Base-by-base conservation (phyloP, 768 basidiomycete genomes). In the Dioszegia aurantiaca region DNA sequence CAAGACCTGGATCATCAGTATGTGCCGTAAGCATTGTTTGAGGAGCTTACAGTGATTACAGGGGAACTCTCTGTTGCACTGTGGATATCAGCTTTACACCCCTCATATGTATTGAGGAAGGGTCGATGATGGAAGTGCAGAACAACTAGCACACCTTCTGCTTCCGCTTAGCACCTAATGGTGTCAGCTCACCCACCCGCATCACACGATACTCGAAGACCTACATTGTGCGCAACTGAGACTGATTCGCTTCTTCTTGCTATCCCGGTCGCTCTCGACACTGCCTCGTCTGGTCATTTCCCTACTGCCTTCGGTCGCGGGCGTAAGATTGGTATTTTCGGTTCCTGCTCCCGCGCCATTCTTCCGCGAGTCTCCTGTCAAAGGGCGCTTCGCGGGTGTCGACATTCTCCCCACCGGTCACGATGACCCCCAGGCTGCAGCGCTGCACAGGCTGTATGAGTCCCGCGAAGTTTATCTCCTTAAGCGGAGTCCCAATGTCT, bases 51-150 rank as follows among this genome's bases (percentile, higher is more conserved):
- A 77, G 58, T 77, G 73, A 55, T 77, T 70, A 65, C 75, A 77
- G 8, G 75, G 75, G 23, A 71, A 68, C 46, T 77, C 69, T 27
- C 75, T 58, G 55, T 77, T 73, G 42, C 75, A 77, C 69, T 74
- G 60, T 21, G 16, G 49, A 10, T 17, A 55, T 65, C 39, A 61
- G 61, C 47, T 37, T 51, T 30, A 31, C 40, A 16, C 28, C n/a
- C 30, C 31, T 21, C 14, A 51, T 21, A n/a, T 14, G 16, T 30
- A 4, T n/a, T n/a, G n/a, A n/a, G n/a, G n/a, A n/a, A n/a, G n/a
- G n/a, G n/a, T n/a, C n/a, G n/a, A n/a, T n/a, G n/a, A n/a, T n/a
- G n/a, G n/a, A n/a, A n/a, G n/a, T n/a, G 26, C 9, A 24, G 44
- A 30, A n/a, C 31, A 39, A 49, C 12, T 26, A 19, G 55, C 62